Evolutionary conservation across 2,329 filamentous ascomycete species (phyloP), one percentile per base, ranked within the genome.

Genomic region (Pseudogymnoascus sp.): DNA sequence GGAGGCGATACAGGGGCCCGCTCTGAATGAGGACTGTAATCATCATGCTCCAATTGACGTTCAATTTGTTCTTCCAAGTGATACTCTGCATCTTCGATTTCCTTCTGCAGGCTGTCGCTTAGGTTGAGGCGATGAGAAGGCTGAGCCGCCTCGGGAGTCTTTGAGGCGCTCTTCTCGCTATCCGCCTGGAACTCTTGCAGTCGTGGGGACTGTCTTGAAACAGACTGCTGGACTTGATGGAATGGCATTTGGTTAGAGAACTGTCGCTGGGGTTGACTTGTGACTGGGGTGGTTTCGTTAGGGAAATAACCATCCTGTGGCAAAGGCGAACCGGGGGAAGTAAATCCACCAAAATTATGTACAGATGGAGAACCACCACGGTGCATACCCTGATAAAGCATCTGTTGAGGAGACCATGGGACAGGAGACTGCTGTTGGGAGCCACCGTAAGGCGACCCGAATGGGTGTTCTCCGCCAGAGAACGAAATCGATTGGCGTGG

Each of bases 31-130:
- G 85, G 86, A 67, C 84, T 89, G 68, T 89, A 87, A 65, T 90
- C 88, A 60, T 88, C 86, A 65, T 91, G 86, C 62, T 92, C 87
- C 56, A 92, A 77, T 67, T 92, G 86, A 59, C 87, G 85, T 58
- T 89, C 84, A 63, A 92, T 84, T 62, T 89, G 85, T 69, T 91
- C 84, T 69, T 92, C 89, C 63, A 94, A 73, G 67, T 92, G 89
- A 68, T 94, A 92, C 67, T 95, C 89, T 3, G 89, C 86, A 68
- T 92, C 88, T 57, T 94, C 87, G 60, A 95, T 86, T 65, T 94
- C 90, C 63, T 86, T 86, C 70, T 96, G 90, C 21, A 95, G 79
- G 48, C 84, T 89, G 63, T 85, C 81, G 67, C 86, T 91, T 38
- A 89, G 79, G 65, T 91, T 91, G 66, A 92, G 88, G 60, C 79